These are phyloP conservation scores for Acacia acuminata DNA, from an alignment of 306 rosid species.

Conservation along the genomic window DNA sequence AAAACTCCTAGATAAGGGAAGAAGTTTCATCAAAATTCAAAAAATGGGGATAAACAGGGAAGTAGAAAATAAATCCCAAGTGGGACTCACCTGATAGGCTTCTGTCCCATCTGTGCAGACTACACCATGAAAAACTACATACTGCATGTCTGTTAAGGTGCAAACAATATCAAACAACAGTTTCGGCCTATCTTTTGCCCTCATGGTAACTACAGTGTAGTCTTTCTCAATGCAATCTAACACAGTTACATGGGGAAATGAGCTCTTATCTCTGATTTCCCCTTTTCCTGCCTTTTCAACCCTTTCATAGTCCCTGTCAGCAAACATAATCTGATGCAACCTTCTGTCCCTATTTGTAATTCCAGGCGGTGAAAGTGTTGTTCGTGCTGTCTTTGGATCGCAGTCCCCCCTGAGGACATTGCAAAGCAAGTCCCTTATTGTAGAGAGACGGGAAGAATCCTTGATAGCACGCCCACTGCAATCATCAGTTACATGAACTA, in stretches of 20 bases:
- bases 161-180: slow-evolving; percentile 89
- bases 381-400: slow-evolving; percentile 72
- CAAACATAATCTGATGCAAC: slow-evolving; percentile 94
- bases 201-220: slow-evolving; percentile 78
- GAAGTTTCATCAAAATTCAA: not conserved
- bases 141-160: slow-evolving; percentile 96
- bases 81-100: slow-evolving; percentile 74
- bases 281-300: slow-evolving; percentile 48
- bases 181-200: slow-evolving; percentile 87
- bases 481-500: slow-evolving; percentile 83
- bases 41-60: not conserved
- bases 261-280: slow-evolving; percentile 44
- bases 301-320: slow-evolving; percentile 89
- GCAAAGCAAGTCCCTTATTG: slow-evolving; percentile 77
- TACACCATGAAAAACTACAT: slow-evolving; percentile 88
- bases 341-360: slow-evolving; percentile 81
- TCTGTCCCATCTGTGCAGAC: slow-evolving; percentile 71
- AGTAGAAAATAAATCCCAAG: not conserved
- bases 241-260: slow-evolving; percentile 68
- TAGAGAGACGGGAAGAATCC: slow-evolving; percentile 63
- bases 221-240: slow-evolving; percentile 78
- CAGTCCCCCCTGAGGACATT: slow-evolving; percentile 73
- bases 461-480: slow-evolving; percentile 65
- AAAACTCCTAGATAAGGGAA: slow-evolving; percentile 65
- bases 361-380: slow-evolving; percentile 72